Percentiles rank a stretch among this genome's conserved stretches.
These are phyloP conservation scores for Coccomyxa sp. DNA, from an alignment of 139 green algal genomes.

Conservation along the genomic window DNA sequence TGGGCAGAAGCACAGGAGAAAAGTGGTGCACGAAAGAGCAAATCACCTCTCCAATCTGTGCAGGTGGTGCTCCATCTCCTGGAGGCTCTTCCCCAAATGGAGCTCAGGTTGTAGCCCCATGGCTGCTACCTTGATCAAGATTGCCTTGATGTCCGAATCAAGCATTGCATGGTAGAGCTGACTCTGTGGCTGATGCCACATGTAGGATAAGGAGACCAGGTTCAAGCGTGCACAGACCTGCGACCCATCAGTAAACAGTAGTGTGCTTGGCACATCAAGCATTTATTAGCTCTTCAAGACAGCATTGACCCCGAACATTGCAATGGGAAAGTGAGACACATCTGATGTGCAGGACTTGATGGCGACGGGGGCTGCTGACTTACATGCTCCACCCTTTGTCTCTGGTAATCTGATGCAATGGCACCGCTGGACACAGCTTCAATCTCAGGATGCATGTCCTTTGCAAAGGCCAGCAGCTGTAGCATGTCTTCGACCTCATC, in stretches of 20 bases:
- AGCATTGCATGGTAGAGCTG: constrained; percentile 70
- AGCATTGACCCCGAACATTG: background rate
- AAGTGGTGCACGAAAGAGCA: background rate
- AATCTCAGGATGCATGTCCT: constrained; percentile 45
- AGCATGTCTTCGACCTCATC: constrained; percentile 95
- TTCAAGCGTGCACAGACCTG: constrained; percentile 75
- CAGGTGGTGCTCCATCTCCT: constrained; percentile 52
- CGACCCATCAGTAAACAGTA: background rate
- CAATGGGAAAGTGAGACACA: background rate
- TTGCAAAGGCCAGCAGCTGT: constrained; percentile 64
- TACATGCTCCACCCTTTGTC: constrained; percentile 82
- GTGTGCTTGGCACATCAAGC: background rate
- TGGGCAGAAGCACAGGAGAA: background rate
- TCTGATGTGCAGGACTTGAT: background rate
- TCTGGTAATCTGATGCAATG: constrained; percentile 96
- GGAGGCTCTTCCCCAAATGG: constrained; percentile 80
- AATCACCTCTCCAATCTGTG: constrained; percentile 29
- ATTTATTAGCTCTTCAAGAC: background rate
- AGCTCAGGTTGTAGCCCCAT: constrained; percentile 76
- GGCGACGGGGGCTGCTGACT: background rate
- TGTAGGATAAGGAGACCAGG: constrained; percentile 82
- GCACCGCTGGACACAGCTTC: constrained; percentile 80
- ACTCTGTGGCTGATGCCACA: constrained; percentile 87
- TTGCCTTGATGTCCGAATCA: constrained; percentile 55
- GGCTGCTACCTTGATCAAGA: constrained; percentile 84